Base-by-base conservation (phyloP, 2,329 filamentous ascomycete genomes). In the Penicillium sp. region DNA sequence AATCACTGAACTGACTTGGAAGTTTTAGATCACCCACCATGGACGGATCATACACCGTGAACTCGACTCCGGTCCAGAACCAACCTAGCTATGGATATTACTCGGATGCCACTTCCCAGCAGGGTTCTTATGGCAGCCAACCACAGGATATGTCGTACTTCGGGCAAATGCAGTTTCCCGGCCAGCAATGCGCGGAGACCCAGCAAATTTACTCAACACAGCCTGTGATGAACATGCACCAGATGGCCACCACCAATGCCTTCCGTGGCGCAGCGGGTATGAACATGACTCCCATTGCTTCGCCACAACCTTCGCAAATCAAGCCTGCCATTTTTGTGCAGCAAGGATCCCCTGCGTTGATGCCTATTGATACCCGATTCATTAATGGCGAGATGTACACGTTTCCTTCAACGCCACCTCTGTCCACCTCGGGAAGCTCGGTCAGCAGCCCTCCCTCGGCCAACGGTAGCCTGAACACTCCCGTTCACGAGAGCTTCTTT, bases 21-120 rank as follows among this genome's bases (percentile, higher is more conserved):
- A 29, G n/a, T 13, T 4, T 7, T 13, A 49, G 9, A 41, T 39
- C 39, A 39, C 48, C 25, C 40, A 52, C 53, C 74, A 89, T 89
- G 85, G 85, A 88, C 64, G 70, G 80, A 71, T 62, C 81, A 79
- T 78, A 78, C 62, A 66, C 72, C 54, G 72, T 76, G 62, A 71
- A 73, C 64, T 66, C 71, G 49, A 55, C 72, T 58, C 70, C 73
- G 69, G 69, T 78, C 62, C 81, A 87, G 77, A 82, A 79, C 52
- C 85, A 87, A 72, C 81, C 84, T 57, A 76, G 86, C 50, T 94
- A 90, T 77, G 90, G 87, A 79, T 93, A 90, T 78, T 95, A 91
- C 76, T 85, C 82, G 63, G 87, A 93, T 60, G 78, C 84, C 55
- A 83, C 81, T 68, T 76, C 82, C 54, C 85, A 90, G 66, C 79